phyloP scores from a whole-genome alignment of 139 green algal species.

The Coelastrella sp. region DNA sequence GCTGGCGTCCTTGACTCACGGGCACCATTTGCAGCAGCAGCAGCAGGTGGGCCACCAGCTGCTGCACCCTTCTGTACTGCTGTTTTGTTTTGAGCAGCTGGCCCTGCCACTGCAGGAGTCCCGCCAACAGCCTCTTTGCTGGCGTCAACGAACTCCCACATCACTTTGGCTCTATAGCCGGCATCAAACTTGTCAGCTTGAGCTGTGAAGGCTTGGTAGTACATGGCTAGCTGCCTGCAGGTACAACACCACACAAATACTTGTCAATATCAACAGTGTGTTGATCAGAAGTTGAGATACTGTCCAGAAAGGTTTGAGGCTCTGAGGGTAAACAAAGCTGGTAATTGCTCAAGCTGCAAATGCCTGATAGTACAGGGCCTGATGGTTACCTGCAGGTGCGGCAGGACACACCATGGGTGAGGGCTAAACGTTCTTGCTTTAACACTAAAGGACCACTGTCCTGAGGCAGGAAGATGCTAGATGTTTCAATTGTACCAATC shows the following conservation, averaged over 20 bases:
- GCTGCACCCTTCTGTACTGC: background rate
- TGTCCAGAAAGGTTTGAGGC: too few species aligned
- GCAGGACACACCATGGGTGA: too few species aligned
- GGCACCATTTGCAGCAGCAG: background rate
- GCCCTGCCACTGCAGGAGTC: background rate
- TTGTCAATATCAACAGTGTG: too few species aligned
- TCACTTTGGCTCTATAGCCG: slow-evolving; percentile 55
- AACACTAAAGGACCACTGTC: too few species aligned
- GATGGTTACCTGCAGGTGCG: too few species aligned
- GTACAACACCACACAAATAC: background rate
- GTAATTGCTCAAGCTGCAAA: too few species aligned
- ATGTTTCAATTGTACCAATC: background rate
- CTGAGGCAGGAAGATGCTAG: too few species aligned
- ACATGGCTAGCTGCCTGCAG: slow-evolving; percentile 57
- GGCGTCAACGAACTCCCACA: slow-evolving; percentile 56
- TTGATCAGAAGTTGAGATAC: too few species aligned
- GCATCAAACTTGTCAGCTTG: slow-evolving; percentile 52
- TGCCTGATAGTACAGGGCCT: too few species aligned
- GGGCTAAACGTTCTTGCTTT: too few species aligned
- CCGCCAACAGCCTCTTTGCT: slow-evolving; percentile 38
- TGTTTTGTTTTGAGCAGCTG: background rate
- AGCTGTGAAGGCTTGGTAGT: slow-evolving; percentile 54
- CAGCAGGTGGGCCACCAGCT: background rate
- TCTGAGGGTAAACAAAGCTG: too few species aligned
- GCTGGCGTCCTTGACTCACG: too few species aligned